A percentile compares a stretch with the other conserved stretches of the same genome.
phyloP scores from a whole-genome alignment of 73 alveolate genomes.

The Tetrahymena elliotti region DNA sequence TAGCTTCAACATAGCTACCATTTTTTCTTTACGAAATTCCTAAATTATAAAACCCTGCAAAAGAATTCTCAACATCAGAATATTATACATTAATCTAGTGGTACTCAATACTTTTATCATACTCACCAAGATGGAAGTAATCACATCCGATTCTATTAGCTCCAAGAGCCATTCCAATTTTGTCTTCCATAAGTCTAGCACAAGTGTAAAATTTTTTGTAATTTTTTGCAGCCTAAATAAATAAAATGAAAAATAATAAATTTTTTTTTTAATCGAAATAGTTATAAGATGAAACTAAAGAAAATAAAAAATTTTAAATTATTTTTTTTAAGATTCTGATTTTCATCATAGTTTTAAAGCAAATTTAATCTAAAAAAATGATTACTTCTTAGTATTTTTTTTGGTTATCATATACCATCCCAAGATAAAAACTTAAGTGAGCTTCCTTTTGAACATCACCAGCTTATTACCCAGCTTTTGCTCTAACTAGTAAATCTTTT shows the following conservation, averaged over 20 bases:
- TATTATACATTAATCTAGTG: slow-evolving; percentile 85
- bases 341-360: background rate
- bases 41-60: slow-evolving; percentile 90
- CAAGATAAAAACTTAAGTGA: slow-evolving; percentile 95
- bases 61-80: slow-evolving; percentile 88
- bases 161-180: slow-evolving; percentile 95
- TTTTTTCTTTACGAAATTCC: slow-evolving; percentile 87
- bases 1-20: slow-evolving; percentile 58
- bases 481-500: slow-evolving; percentile 90
- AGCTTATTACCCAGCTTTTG: slow-evolving; percentile 93
- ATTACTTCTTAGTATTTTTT: slow-evolving; percentile 71
- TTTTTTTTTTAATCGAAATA: too few relatives aligned
- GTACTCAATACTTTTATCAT: slow-evolving; percentile 82
- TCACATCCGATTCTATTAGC: slow-evolving; percentile 92
- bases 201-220: slow-evolving; percentile 93
- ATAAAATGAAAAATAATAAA: too few relatives aligned
- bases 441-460: slow-evolving; percentile 97
- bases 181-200: slow-evolving; percentile 95
- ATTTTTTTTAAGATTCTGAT: background rate
- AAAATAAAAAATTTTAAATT: too few relatives aligned
- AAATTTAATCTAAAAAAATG: slow-evolving; percentile 27
- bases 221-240: background rate
- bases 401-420: slow-evolving; percentile 91
- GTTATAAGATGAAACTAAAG: too few relatives aligned
- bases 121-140: slow-evolving; percentile 77